Base-by-base conservation (phyloP, 2,329 filamentous ascomycete genomes). In the Gliomastix tumulicola region DNA sequence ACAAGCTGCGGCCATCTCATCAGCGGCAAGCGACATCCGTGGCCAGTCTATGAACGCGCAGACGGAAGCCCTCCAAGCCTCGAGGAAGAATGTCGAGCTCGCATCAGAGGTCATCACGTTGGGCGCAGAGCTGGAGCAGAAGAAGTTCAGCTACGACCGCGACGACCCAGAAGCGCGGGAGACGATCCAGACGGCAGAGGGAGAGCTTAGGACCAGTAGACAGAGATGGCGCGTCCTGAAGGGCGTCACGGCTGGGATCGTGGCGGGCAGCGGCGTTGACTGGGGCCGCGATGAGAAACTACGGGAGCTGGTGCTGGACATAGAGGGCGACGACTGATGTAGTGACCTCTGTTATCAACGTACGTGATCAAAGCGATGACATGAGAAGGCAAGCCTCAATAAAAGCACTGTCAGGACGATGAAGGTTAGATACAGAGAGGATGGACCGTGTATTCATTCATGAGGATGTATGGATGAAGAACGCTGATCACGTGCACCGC, bases 261-360 rank as follows among this genome's bases (percentile, higher is more conserved):
- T 94, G 32, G 84, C 79, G 6, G 86, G 84, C 4, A 94, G 87
- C 56, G 88, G 88, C 32, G 68, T 92, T 37, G 80, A 94, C 51
- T 94, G 88, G 88, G 79, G 77, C 11, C 66, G 73, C 28, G 79
- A 94, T 57, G 71, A 79, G 35, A 69, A 67, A 41, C 62, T 94
- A 42, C 69, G 75, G 40, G 74, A 77, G 35, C 68, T 90, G 42
- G 86, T 94, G 19, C 66, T 94, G 42, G 87, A 86, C 50, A 63
- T 68, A 10, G 77, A 82, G 44, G 57, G 60, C 43, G 65, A 68
- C 34, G 54, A 60, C 37, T 28, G 17, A 28, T 13, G 25, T 6
- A 9, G n/a, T n/a, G n/a, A n/a, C n/a, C n/a, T n/a, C n/a, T n/a
- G n/a, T n/a, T n/a, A n/a, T n/a, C n/a, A n/a, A n/a, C n/a, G n/a